These are phyloP conservation scores for Chlorella sorokiniana DNA, from an alignment of 139 green algal species.

Conservation along the genomic window DNA sequence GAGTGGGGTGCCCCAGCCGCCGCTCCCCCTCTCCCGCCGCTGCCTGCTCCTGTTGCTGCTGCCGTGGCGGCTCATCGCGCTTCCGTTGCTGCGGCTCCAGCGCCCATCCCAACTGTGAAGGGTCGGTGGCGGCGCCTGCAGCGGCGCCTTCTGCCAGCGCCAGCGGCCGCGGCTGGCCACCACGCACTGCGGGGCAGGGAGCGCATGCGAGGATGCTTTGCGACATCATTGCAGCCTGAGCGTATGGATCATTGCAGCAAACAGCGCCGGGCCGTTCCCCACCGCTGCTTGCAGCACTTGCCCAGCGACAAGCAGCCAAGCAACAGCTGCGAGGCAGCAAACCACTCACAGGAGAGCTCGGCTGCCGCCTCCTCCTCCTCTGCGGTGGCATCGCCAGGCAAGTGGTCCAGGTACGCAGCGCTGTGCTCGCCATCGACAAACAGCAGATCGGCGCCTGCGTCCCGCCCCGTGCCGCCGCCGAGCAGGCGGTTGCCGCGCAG, in stretches of 20 bases:
- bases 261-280: background rate
- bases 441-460: conserved; percentile 26
- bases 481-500: conserved; percentile 8
- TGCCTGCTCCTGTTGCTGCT: too few species aligned
- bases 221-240: background rate
- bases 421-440: background rate
- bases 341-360: conserved; percentile 12
- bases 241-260: too few species aligned
- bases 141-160: background rate
- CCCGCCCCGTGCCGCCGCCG: background rate
- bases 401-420: conserved; percentile 8
- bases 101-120: background rate
- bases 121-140: background rate
- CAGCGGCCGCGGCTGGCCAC: background rate
- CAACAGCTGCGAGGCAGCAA: background rate
- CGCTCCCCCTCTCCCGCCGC: too few species aligned
- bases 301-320: background rate
- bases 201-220: background rate
- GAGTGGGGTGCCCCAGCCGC: background rate
- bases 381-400: too few species aligned
- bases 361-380: background rate
- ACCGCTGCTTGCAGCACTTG: background rate
- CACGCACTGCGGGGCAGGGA: background rate
- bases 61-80: background rate
- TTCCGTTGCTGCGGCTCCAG: background rate